These are phyloP conservation scores for Botryotinia narcissicola DNA, from an alignment of 2,329 filamentous ascomycete genomes.

Conservation along the genomic window DNA sequence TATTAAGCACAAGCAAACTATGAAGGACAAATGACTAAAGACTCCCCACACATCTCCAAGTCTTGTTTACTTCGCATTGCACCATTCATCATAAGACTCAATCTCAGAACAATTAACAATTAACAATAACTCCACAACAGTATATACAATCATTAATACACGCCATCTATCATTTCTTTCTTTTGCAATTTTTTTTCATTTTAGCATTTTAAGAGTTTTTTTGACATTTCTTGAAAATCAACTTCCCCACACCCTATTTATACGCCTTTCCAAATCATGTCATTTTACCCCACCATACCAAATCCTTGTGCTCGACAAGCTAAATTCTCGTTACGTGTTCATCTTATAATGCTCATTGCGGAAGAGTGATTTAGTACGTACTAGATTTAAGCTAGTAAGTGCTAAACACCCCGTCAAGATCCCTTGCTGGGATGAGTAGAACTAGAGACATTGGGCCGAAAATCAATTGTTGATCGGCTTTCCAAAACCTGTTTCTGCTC, in stretches of 20 bases:
- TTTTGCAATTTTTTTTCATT: not conserved
- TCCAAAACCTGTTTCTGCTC: not conserved
- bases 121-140: not conserved
- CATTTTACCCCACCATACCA: constrained; percentile 1
- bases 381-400: not conserved
- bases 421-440: not conserved
- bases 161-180: not conserved
- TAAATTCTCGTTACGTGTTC: not conserved
- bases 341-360: not conserved
- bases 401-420: not conserved
- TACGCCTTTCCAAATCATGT: not conserved
- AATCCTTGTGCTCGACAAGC: not conserved
- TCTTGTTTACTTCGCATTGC: not conserved
- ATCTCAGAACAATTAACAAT: not conserved
- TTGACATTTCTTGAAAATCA: not conserved
- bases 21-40: not conserved
- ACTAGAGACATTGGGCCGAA: not conserved
- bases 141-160: not conserved
- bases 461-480: not conserved
- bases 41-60: not conserved
- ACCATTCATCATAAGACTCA: not conserved
- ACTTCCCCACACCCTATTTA: not conserved
- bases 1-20: not conserved
- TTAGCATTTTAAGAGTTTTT: constrained; percentile 3
- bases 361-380: not conserved